These are phyloP conservation scores for Eutrema yunnanense DNA, from an alignment of 345 rosid genomes.

Conservation along the genomic window DNA sequence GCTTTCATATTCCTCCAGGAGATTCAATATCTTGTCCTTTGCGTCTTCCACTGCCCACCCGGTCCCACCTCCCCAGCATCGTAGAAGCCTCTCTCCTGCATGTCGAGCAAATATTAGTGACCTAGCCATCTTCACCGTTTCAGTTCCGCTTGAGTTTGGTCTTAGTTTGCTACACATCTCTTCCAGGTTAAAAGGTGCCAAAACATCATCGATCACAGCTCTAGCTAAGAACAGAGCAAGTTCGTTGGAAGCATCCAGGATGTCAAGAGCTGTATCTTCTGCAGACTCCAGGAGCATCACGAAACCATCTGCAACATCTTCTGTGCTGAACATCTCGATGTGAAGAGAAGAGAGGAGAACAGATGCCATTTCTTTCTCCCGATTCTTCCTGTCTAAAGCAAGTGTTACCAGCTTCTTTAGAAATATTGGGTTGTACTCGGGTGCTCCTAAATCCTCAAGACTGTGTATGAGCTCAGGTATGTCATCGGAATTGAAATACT, in stretches of 20 bases:
- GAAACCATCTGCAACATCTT: conserved; percentile 76
- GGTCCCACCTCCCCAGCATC: conserved; percentile 98
- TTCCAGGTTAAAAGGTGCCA: conserved; percentile 75
- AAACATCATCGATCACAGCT: conserved; percentile 89
- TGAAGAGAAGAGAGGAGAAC: conserved; percentile 85
- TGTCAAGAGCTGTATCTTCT: conserved; percentile 89
- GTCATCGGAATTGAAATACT: conserved; percentile 89
- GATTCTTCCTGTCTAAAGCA: conserved; percentile 93
- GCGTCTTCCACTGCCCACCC: conserved; percentile 99
- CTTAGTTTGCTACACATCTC: conserved; percentile 63
- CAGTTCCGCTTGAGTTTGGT: conserved; percentile 68
- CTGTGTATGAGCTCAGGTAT: conserved; percentile 80
- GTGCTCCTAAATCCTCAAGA: conserved; percentile 78
- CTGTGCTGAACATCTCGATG: conserved; percentile 82
- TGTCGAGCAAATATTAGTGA: conserved; percentile 83
- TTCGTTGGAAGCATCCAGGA: conserved; percentile 87
- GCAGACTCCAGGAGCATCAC: conserved; percentile 84
- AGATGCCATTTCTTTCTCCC: conserved; percentile 98
- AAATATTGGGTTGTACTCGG: conserved; percentile 65
- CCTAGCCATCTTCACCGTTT: conserved; percentile 51
- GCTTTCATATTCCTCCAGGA: conserved; percentile 78
- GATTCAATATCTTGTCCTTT: conserved; percentile 86
- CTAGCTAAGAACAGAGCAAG: conserved; percentile 87
- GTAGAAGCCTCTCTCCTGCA: conserved; percentile 88
- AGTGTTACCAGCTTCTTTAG: conserved; percentile 79